phyloP scores from a whole-genome alignment of 148 eudicot genomes.

The Beta vulgaris region DNA sequence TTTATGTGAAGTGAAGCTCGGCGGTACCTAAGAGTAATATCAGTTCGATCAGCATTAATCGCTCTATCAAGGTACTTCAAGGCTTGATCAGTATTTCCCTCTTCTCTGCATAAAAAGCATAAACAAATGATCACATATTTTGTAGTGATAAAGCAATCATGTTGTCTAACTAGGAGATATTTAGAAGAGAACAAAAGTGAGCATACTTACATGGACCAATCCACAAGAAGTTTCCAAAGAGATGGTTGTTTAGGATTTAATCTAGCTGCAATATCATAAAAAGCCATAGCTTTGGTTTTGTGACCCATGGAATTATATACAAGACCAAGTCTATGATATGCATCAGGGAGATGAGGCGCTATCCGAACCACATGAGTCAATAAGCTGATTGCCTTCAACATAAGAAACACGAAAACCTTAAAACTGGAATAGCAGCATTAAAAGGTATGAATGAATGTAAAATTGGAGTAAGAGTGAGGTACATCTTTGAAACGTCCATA shows the following conservation, averaged over 20 bases:
- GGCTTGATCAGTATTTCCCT: slow-evolving; percentile 62
- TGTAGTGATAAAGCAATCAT: too few species aligned
- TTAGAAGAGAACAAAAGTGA: not conserved
- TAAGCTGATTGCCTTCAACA: slow-evolving; percentile 50
- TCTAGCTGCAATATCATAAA: slow-evolving; percentile 67
- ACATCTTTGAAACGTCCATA: too few species aligned
- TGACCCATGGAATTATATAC: slow-evolving; percentile 50
- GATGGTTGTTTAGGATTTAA: slow-evolving; percentile 59
- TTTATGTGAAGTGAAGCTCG: slow-evolving; percentile 68
- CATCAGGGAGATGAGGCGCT: slow-evolving; percentile 60
- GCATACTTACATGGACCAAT: slow-evolving; percentile 58
- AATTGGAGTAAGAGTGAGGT: too few species aligned
- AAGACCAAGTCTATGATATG: slow-evolving; percentile 68
- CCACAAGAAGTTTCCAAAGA: slow-evolving; percentile 58
- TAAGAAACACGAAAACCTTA: not conserved
- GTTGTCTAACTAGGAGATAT: too few species aligned
- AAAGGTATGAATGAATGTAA: too few species aligned
- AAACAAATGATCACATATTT: too few species aligned
- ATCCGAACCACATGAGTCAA: slow-evolving; percentile 56
- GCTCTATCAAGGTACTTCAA: slow-evolving; percentile 77
- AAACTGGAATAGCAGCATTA: too few species aligned
- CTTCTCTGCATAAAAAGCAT: slow-evolving; percentile 51
- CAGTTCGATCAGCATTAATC: slow-evolving; percentile 73
- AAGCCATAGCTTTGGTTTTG: slow-evolving; percentile 49
- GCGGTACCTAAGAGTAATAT: slow-evolving; percentile 50